Conservation (phyloP, 306 rosid species). For the Purshia tridentata region DNA sequence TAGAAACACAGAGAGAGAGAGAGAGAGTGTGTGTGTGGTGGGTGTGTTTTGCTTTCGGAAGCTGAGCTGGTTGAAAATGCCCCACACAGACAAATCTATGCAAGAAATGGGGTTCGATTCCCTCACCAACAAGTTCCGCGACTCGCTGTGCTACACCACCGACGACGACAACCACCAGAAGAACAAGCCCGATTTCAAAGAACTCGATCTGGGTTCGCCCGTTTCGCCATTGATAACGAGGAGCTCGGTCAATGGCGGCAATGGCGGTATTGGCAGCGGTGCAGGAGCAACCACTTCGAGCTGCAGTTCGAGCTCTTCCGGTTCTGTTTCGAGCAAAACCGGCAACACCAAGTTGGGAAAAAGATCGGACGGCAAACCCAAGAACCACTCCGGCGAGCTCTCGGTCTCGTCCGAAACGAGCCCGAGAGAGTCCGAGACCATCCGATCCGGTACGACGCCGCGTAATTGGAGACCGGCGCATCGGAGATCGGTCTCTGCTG, state of each 20-base stretch:
- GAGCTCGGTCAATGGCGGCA: slow-evolving; percentile 15
- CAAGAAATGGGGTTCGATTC: slow-evolving; percentile 54
- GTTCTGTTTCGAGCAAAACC: slow-evolving; percentile 49
- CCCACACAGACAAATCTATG: slow-evolving; percentile 45
- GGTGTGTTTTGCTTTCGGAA: not conserved
- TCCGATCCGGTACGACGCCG: slow-evolving; percentile 43
- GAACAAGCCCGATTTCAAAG: slow-evolving; percentile 68
- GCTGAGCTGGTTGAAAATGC: slow-evolving; percentile 25
- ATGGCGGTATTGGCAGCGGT: slow-evolving; percentile 16
- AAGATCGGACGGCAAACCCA: slow-evolving; percentile 43
- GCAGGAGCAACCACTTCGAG: slow-evolving; percentile 38
- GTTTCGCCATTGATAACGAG: slow-evolving; percentile 47
- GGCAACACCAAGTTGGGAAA: slow-evolving; percentile 33
- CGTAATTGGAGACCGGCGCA: slow-evolving; percentile 57
- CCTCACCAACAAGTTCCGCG: slow-evolving; percentile 37
- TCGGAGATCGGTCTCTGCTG: slow-evolving; percentile 82
- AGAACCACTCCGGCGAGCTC: slow-evolving; percentile 55
- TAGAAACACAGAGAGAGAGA: not conserved
- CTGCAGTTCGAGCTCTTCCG: slow-evolving; percentile 57
- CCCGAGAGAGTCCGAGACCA: slow-evolving; percentile 34
- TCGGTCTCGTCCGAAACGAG: slow-evolving; percentile 41
- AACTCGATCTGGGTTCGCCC: slow-evolving; percentile 63
- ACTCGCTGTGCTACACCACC: slow-evolving; percentile 36
- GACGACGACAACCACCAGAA: not conserved
- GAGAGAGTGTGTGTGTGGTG: not conserved